phyloP scores from a whole-genome alignment of 2,329 filamentous ascomycete species.

The Microascus cirrosus region DNA sequence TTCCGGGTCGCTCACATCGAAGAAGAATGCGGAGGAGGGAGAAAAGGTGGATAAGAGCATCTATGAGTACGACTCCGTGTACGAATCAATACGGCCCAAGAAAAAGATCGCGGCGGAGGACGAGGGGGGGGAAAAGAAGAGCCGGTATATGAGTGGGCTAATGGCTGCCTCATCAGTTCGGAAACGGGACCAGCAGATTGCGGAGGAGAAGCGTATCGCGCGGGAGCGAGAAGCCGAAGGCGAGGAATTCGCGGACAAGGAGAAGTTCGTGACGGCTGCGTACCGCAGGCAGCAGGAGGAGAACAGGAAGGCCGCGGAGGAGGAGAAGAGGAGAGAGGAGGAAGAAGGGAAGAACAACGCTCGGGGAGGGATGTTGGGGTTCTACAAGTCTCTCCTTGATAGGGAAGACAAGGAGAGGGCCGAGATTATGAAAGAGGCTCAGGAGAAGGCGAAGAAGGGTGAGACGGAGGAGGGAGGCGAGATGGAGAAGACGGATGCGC shows the following conservation, averaged over 20 bases:
- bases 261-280: conserved; percentile 75
- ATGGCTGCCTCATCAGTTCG: conserved; percentile 63
- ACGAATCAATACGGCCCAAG: conserved; percentile 63
- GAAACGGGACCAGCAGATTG: conserved; percentile 67
- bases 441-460: conserved; percentile 33
- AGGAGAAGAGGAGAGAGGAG: conserved; percentile 57
- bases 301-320: conserved; percentile 56
- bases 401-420: conserved; percentile 59
- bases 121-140: conserved; percentile 48
- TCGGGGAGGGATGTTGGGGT: conserved; percentile 60
- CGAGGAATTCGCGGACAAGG: conserved; percentile 70
- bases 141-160: conserved; percentile 70
- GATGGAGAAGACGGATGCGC: conserved; percentile 44
- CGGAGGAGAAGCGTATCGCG: conserved; percentile 70
- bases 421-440: conserved; percentile 57
- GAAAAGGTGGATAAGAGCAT: conserved; percentile 59
- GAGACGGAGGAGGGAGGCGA: conserved; percentile 21
- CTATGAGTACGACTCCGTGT: conserved; percentile 78
- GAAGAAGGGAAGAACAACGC: conserved; percentile 53
- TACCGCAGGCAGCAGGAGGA: conserved; percentile 77
- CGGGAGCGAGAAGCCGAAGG: conserved; percentile 70
- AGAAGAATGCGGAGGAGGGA: conserved; percentile 53
- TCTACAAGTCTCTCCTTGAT: conserved; percentile 65
- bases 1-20: conserved; percentile 51
- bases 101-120: conserved; percentile 43